Evolutionary conservation across 768 basidiomycete species (phyloP).

Genomic region (Tulasnella sp.): DNA sequence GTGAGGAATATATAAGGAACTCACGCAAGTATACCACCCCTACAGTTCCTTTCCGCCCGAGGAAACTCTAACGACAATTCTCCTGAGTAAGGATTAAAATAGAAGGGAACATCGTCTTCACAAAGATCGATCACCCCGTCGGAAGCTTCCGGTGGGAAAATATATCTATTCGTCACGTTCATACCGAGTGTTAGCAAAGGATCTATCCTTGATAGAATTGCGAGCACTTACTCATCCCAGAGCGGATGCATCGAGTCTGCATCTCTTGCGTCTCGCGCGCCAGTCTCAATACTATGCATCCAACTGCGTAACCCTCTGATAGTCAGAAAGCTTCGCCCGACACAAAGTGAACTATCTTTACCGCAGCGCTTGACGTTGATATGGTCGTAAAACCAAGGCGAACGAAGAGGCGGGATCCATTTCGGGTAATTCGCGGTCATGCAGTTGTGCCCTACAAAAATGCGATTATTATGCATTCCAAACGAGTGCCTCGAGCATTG

Average conservation of each 20-base stretch:
- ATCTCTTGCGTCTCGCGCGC: conserved; percentile 55
- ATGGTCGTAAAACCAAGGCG: conserved; percentile 60
- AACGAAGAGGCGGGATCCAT: conserved; percentile 78
- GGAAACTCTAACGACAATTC: conserved; percentile 83
- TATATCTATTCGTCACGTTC: conserved; percentile 40
- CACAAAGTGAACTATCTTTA: conserved; percentile 26
- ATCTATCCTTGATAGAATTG: not conserved
- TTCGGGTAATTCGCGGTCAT: conserved; percentile 62
- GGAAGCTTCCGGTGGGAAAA: conserved; percentile 52
- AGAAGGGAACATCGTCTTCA: conserved; percentile 65
- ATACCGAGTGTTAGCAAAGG: not conserved
- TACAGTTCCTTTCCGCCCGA: conserved; percentile 58
- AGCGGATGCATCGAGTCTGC: conserved; percentile 77
- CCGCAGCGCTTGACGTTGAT: conserved; percentile 89
- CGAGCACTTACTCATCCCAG: conserved; percentile 70
- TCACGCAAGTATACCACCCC: conserved; percentile 86
- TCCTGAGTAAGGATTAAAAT: conserved; percentile 85
- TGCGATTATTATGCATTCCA: conserved; percentile 8
- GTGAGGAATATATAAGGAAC: conserved; percentile 22
- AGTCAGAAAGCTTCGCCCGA: not conserved
- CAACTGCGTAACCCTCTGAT: conserved; percentile 39
- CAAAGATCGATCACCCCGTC: conserved; percentile 65
- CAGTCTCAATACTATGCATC: conserved; percentile 83
- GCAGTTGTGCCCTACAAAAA: conserved; percentile 58
- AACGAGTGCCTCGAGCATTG: not conserved